Evolutionary conservation across 192 early-diverging fungal genomes (phyloP).

Genomic region (Dissophora ornata): DNA sequence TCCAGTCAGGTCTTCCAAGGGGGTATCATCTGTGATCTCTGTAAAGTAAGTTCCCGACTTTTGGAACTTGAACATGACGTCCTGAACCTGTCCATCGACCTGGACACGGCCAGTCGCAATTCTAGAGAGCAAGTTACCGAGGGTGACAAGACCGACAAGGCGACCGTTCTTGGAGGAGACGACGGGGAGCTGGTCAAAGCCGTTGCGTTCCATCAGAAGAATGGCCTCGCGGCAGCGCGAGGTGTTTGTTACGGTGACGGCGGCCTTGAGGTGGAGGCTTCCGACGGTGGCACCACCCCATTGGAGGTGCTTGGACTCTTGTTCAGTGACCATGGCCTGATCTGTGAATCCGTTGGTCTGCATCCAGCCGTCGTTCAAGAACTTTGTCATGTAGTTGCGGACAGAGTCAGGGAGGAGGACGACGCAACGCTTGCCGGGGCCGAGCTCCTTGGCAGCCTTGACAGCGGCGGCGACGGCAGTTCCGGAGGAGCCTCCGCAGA

Average conservation of each 20-base stretch:
- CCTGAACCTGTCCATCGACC: slow-evolving; percentile 70
- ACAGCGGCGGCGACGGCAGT: slow-evolving; percentile 90
- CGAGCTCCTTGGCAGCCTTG: slow-evolving; percentile 84
- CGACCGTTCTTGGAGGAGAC: slow-evolving; percentile 63
- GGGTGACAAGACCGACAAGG: slow-evolving; percentile 88
- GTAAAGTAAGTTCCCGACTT: slow-evolving; percentile 76
- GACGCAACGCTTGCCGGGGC: slow-evolving; percentile 90
- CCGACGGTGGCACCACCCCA: slow-evolving; percentile 85
- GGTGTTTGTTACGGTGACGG: slow-evolving; percentile 85
- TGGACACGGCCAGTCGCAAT: slow-evolving; percentile 77
- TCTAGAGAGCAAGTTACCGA: slow-evolving; percentile 88
- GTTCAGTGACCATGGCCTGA: slow-evolving; percentile 72
- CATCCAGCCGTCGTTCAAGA: slow-evolving; percentile 99
- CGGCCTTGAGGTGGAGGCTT: slow-evolving; percentile 84
- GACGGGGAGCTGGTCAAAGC: slow-evolving; percentile 97
- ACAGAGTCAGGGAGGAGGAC: slow-evolving; percentile 98
- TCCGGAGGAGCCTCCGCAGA: slow-evolving; percentile 97
- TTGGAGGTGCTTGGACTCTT: slow-evolving; percentile 71
- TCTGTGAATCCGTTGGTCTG: slow-evolving; percentile 89
- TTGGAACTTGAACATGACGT: slow-evolving; percentile 85
- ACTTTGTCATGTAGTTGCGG: slow-evolving; percentile 99
- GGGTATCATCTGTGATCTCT: slow-evolving; percentile 89
- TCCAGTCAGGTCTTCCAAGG: slow-evolving; percentile 80
- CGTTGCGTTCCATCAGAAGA: slow-evolving; percentile 86
- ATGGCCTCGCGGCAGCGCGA: slow-evolving; percentile 85